phyloP scores from a whole-genome alignment of 352 stramenopile species.

The Pythium graminicola region DNA sequence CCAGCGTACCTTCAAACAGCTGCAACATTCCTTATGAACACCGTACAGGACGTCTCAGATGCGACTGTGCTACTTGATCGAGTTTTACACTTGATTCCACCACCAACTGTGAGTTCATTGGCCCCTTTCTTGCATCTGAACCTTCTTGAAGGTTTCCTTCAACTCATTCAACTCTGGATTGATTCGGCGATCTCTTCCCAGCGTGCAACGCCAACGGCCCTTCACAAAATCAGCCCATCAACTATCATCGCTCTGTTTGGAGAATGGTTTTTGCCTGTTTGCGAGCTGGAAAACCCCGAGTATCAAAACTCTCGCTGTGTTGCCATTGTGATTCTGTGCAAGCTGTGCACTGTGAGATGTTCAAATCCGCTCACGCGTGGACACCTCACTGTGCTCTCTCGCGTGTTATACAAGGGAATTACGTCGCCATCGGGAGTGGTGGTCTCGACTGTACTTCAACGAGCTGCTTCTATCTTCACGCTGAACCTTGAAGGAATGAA shows the following conservation, averaged over 20 bases:
- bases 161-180: conserved; percentile 77
- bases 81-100: conserved; percentile 72
- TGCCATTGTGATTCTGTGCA: conserved; percentile 72
- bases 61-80: conserved; percentile 75
- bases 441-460: conserved; percentile 74
- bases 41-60: conserved; percentile 45
- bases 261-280: conserved; percentile 83
- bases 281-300: conserved; percentile 56
- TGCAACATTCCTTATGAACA: conserved; percentile 62
- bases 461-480: conserved; percentile 67
- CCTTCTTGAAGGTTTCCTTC: conserved; percentile 68
- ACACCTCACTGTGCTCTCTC: conserved; percentile 57
- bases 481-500: conserved; percentile 75
- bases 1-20: conserved; percentile 66
- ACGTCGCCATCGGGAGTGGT: conserved; percentile 65
- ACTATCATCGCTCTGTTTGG: conserved; percentile 80
- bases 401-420: conserved; percentile 72
- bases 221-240: conserved; percentile 72
- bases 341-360: conserved; percentile 64
- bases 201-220: conserved; percentile 39
- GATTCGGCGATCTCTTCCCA: conserved; percentile 65
- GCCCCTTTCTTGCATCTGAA: conserved; percentile 57
- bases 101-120: conserved; percentile 56
- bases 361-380: conserved; percentile 50
- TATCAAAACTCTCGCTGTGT: conserved; percentile 76